These are phyloP conservation scores for Pisolithus sp. DNA, from an alignment of 768 basidiomycete species.

Conservation along the genomic window DNA sequence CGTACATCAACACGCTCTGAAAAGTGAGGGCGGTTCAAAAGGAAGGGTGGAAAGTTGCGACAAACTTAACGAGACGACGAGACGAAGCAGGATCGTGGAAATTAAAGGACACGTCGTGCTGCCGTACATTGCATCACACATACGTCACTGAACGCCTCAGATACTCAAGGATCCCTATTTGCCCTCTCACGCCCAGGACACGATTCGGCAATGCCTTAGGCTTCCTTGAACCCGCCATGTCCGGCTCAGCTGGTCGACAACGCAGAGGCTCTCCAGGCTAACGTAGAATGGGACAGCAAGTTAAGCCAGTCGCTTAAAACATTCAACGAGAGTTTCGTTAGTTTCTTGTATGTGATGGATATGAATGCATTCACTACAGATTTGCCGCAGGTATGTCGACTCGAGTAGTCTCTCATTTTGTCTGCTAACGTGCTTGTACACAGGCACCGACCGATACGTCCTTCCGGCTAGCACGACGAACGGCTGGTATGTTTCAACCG, in stretches of 20 bases:
- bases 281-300: conserved; percentile 62
- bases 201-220: conserved; percentile 71
- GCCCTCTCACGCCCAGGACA: conserved; percentile 69
- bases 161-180: conserved; percentile 86
- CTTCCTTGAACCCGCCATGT: conserved; percentile 77
- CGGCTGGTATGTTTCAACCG: conserved; percentile 44
- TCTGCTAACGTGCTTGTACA: background rate
- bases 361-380: conserved; percentile 95
- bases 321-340: conserved; percentile 92
- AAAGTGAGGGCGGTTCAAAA: too few relatives aligned
- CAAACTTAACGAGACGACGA: too few relatives aligned
- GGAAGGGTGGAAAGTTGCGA: too few relatives aligned
- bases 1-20: too few relatives aligned
- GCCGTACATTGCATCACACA: conserved; percentile 26
- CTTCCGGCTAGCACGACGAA: conserved; percentile 49
- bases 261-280: conserved; percentile 70
- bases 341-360: conserved; percentile 85
- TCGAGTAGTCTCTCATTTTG: background rate
- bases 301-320: conserved; percentile 71
- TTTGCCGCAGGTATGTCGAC: conserved; percentile 68
- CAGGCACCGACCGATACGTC: conserved; percentile 59
- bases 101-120: too few relatives aligned
- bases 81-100: too few relatives aligned
- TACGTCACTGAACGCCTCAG: conserved; percentile 75
- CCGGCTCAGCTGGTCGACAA: conserved; percentile 89